Evolutionary conservation across 1,284 basidiomycete genomes (phyloP).

Genomic region (Thecaphora frezii): DNA sequence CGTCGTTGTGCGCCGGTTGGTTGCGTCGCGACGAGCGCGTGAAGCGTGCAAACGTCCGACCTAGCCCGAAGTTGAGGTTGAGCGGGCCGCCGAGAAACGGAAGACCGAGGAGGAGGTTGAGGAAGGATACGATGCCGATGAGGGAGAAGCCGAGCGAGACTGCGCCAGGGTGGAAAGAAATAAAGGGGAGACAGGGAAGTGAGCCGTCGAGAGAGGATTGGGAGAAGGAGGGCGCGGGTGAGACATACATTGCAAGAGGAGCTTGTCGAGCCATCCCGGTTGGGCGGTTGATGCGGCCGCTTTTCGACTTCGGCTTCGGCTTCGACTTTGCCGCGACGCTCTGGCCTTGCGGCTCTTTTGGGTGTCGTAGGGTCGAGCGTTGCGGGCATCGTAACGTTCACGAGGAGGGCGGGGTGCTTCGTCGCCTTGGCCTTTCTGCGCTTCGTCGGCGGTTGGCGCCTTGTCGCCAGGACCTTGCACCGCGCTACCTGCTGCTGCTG

Average conservation of each 20-base stretch:
- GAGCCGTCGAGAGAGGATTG: no score
- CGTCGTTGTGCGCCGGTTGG: conserved; percentile 15
- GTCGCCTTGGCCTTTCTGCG: no score
- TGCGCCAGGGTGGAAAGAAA: neutral
- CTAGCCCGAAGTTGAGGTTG: conserved; percentile 42
- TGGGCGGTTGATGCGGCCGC: no score
- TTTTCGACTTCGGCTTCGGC: no score
- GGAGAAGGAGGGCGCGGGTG: neutral
- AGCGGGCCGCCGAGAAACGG: conserved; percentile 31
- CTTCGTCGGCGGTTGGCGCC: no score
- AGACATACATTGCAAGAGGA: conserved; percentile 24
- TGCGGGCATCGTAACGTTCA: neutral
- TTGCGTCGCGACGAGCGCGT: conserved; percentile 17
- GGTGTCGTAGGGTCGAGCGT: no score
- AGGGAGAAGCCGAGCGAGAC: conserved; percentile 42
- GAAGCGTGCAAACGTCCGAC: conserved; percentile 38
- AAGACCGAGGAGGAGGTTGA: conserved; percentile 35
- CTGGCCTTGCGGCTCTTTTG: no score
- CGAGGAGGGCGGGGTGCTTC: no score
- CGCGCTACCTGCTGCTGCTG: no score
- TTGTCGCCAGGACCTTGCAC: no score
- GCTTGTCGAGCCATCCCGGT: conserved; percentile 18
- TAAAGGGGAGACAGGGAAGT: no score
- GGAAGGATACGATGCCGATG: conserved; percentile 37
- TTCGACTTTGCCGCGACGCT: no score